Base-by-base conservation (phyloP, 2,329 filamentous ascomycete genomes). In the Pseudogymnoascus sp. region DNA sequence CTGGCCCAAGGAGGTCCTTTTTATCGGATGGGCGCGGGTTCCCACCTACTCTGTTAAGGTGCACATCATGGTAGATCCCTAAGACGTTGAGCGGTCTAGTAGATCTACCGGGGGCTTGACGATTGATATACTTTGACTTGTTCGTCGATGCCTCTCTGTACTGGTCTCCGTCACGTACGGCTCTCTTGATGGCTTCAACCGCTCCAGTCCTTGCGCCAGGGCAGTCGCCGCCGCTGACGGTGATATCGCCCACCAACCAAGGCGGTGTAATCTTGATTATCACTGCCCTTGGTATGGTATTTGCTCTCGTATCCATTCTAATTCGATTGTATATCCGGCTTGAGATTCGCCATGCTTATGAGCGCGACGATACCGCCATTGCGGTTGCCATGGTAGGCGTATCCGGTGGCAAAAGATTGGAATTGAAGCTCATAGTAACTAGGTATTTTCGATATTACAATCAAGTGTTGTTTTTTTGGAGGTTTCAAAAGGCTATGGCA, bases 401-500 rank as follows among this genome's bases (percentile, higher is more conserved):
- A 48, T 45, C 54, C 37, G 39, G 14, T 4, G 21, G 25, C 41
- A 25, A 11, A 28, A 39, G 13, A 11, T 64, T 19, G n/a, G 4
- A 31, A 36, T 10, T 28, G 23, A 21, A 57, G 48, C 67, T 72
- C 68, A 67, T 71, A 45, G 37, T 65, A 28, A 34, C 10, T 65
- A 78, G 77, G 23, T 71, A 4, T 65, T 77, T 23, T 71, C 75
- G 6, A 67, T 75, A 3, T 64, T 74, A 4, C 78, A 81, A 67
- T 73, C 74, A 4, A 71, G 73, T 1, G 61, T 77, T 5, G 71
- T 78, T 0, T 77, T 80, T 28, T 65, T 73, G 0, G 73, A 75
- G 54, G 73, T 79, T 1, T 67, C 72, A 8, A 67, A 72, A 48
- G 79, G 79, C 2, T 77, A 78, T 67, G 79, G 79, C 4, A 76